Conservation (phyloP, 2,329 filamentous ascomycete species). For the Byssothecium circinans region DNA sequence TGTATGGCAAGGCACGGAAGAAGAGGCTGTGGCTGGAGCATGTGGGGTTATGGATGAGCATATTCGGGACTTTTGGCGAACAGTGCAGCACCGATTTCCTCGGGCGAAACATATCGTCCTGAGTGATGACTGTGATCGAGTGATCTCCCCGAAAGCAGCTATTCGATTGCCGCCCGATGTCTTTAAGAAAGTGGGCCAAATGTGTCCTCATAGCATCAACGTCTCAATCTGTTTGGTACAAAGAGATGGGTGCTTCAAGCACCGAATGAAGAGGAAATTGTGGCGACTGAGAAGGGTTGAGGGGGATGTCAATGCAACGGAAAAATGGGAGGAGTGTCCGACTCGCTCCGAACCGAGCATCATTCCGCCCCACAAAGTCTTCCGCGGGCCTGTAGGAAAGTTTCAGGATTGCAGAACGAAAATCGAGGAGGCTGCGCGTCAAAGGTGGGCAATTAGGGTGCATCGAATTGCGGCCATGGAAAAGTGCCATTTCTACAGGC, state of each 20-base stretch:
- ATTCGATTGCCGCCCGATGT: not conserved
- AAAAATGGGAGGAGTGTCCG: not conserved
- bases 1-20: not conserved
- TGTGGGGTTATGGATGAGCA: not conserved
- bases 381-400: not conserved
- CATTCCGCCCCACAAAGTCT: not conserved
- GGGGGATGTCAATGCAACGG: not conserved
- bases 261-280: conserved; percentile 5
- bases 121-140: conserved; percentile 1
- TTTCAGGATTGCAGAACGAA: conserved; percentile 2
- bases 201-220: conserved; percentile 8
- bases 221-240: conserved; percentile 4
- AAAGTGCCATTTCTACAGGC: not conserved
- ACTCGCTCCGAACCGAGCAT: not conserved
- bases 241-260: not conserved
- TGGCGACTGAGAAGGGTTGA: conserved; percentile 6
- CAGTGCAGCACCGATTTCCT: conserved; percentile 7
- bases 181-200: conserved; percentile 1
- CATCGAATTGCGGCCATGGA: not conserved
- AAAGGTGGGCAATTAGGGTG: not conserved
- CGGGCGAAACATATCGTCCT: conserved; percentile 7
- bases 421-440: too few relatives aligned
- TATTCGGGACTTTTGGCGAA: conserved; percentile 9
- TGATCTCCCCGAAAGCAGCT: too few relatives aligned
- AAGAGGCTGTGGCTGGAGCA: not conserved